phyloP scores from a whole-genome alignment of 1,284 basidiomycete species.

The Rhodotorula glutinis region DNA sequence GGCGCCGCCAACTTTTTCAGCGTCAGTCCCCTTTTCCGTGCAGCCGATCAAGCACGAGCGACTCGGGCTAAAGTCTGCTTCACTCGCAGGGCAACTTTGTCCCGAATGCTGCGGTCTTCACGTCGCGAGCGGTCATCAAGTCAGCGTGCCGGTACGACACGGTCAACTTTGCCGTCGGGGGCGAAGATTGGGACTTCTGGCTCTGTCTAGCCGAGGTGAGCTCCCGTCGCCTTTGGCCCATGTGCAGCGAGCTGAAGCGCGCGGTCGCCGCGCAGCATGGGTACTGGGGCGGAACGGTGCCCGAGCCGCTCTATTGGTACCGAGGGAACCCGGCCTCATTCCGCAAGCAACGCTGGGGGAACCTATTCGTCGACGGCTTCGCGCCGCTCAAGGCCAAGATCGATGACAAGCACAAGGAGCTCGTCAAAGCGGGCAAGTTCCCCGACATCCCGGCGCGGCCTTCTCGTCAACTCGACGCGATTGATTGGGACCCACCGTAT shows the following conservation, averaged over 20 bases:
- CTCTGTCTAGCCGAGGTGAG: slow-evolving; percentile 38
- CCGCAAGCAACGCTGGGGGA: slow-evolving; percentile 37
- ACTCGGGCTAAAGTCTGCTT: too few relatives aligned
- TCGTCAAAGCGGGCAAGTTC: slow-evolving; percentile 14
- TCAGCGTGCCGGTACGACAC: slow-evolving; percentile 35
- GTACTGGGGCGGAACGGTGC: slow-evolving; percentile 36
- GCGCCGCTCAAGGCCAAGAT: slow-evolving; percentile 24
- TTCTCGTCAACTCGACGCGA: slow-evolving; percentile 29
- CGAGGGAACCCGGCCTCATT: slow-evolving; percentile 35
- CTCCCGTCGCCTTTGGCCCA: too few relatives aligned
- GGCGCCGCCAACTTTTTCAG: slow-evolving; percentile 29
- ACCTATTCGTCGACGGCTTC: slow-evolving; percentile 34
- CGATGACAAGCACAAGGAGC: slow-evolving; percentile 22
- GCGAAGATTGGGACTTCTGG: slow-evolving; percentile 43
- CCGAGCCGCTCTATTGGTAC: slow-evolving; percentile 40
- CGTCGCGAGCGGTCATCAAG: slow-evolving; percentile 8
- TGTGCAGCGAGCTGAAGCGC: too few relatives aligned
- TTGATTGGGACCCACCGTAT: slow-evolving; percentile 32
- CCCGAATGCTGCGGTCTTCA: slow-evolving; percentile 37
- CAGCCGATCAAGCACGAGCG: not conserved
- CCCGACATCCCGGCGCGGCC: slow-evolving; percentile 16
- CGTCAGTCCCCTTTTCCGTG: not conserved
- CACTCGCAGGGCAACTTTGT: slow-evolving; percentile 34
- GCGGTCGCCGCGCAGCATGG: slow-evolving; percentile 2
- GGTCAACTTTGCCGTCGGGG: slow-evolving; percentile 28